These are phyloP conservation scores for Xylaria sp. DNA, from an alignment of 2,329 filamentous ascomycete species.

Conservation along the genomic window DNA sequence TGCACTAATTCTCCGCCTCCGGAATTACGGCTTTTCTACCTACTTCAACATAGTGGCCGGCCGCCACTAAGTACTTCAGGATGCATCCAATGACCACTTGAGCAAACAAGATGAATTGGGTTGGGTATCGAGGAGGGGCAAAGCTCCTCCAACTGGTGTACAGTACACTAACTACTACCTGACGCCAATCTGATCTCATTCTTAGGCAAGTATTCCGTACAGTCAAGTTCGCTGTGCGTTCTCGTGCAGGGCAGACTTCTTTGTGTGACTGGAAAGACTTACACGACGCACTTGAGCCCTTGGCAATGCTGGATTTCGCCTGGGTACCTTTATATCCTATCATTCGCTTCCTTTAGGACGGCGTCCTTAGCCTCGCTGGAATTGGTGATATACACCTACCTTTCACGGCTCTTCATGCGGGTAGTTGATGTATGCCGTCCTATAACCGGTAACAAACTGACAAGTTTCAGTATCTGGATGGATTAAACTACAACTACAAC, in stretches of 20 bases:
- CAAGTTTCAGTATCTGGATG: neutral
- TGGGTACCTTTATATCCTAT: slow-evolving; percentile 3
- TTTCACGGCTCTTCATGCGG: neutral
- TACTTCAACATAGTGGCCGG: slow-evolving; percentile 34
- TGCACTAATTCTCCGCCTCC: slow-evolving; percentile 24
- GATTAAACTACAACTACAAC: neutral
- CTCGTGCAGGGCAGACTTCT: slow-evolving; percentile 6
- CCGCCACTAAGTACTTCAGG: slow-evolving; percentile 45
- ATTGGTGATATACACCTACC: neutral
- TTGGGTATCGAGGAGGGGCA: slow-evolving; percentile 28
- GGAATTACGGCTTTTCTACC: slow-evolving; percentile 42
- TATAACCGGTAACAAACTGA: slow-evolving; percentile 11
- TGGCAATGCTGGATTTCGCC: slow-evolving; percentile 6
- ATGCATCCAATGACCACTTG: slow-evolving; percentile 21
- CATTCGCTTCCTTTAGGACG: slow-evolving; percentile 9
- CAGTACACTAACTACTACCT: neutral
- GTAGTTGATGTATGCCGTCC: neutral
- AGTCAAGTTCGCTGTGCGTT: slow-evolving; percentile 1
- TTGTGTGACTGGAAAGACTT: slow-evolving; percentile 32
- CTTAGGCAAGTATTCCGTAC: slow-evolving; percentile 5
- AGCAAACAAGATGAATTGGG: slow-evolving; percentile 33
- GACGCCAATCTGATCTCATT: slow-evolving; percentile 16
- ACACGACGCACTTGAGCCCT: slow-evolving; percentile 28
- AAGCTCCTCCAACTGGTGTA: slow-evolving; percentile 7
- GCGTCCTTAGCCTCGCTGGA: neutral